Evolutionary conservation across 768 basidiomycete species (phyloP), one percentile per base, ranked within the genome.

Genomic region (Suillus discolor): DNA sequence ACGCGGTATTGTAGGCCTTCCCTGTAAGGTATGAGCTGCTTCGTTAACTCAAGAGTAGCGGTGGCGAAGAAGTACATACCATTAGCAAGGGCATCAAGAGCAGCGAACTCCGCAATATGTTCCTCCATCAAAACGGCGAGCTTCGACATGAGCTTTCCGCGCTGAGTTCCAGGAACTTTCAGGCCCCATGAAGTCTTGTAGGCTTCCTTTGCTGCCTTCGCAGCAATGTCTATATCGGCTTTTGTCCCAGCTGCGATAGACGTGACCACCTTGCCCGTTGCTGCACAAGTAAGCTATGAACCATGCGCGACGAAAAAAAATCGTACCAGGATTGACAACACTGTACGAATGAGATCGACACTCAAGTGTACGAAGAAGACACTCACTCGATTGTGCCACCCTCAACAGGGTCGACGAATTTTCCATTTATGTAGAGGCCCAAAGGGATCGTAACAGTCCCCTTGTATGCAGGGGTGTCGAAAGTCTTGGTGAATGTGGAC

Each of bases 141-240:
- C 70, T 86, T 87, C 74, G 76, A 74, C 59, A 94, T 74, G 23
- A 89, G 76, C 69, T 79, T 77, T 54, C 84, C 84, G 39, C 90
- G 85, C 65, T 80, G 71, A 18, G 70, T 63, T 16, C 86, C 89
- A 18, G 85, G 79, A 36, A 75, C 76, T 65, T 86, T 85, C 63
- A 85, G 75, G 34, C 90, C 90, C 90, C 92, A 92, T 47, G 75
- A 71, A 16, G 82, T 85, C 36, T 88, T 83, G 78, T 66, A 80
- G 0, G 85, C 83, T 73, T 84, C 84, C 66, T 84, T 81, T 0
- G 89, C 89, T 51, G 83, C 87, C 18, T 78, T 74, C 65, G 92
- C 91, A 3, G 92, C 92, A 59, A 79, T 71, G 73, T 94, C 89
- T 66, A 95, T 85, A 73, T 94, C 92, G 65, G 84, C 81, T 20